Evolutionary conservation across 768 basidiomycete genomes (phyloP).

Genomic region (Neoboletus subvelutipes): DNA sequence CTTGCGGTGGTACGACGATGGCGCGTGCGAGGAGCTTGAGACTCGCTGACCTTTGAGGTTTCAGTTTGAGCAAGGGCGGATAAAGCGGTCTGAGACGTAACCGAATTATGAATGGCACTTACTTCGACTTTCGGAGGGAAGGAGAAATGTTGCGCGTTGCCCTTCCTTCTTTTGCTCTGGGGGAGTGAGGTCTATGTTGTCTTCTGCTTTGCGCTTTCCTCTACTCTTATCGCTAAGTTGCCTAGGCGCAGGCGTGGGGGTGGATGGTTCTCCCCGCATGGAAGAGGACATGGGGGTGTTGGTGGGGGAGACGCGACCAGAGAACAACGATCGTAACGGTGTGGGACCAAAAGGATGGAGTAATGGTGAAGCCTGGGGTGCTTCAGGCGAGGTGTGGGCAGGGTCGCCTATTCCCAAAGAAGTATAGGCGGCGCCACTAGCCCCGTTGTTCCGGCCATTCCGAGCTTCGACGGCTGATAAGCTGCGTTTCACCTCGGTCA

Average conservation of each 20-base stretch:
- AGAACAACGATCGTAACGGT: conserved; percentile 17
- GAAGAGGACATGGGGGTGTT: conserved; percentile 14
- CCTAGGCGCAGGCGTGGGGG: conserved; percentile 34
- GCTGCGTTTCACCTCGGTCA: conserved; percentile 28
- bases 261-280: conserved; percentile 28
- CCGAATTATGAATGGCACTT: conserved; percentile 28
- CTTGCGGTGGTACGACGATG: conserved; percentile 73
- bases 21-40: conserved; percentile 57
- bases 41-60: conserved; percentile 48
- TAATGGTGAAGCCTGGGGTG: conserved; percentile 4
- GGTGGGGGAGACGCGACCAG: conserved; percentile 11
- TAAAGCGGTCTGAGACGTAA: conserved; percentile 23
- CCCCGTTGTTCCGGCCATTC: conserved; percentile 10
- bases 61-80: conserved; percentile 26
- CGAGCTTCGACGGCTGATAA: conserved; percentile 25
- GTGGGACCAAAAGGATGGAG: conserved; percentile 20
- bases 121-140: conserved; percentile 57
- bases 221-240: conserved; percentile 38
- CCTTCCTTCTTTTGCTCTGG: conserved; percentile 56
- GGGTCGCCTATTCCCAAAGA: conserved; percentile 21
- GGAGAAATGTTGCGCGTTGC: conserved; percentile 60
- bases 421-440: conserved; percentile 16
- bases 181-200: conserved; percentile 66
- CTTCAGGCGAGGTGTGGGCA: conserved; percentile 9
- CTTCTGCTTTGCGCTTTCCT: conserved; percentile 75